These are phyloP conservation scores for Ananas comosus DNA, from an alignment of 176 grass and related monocot genomes.

Conservation along the genomic window DNA sequence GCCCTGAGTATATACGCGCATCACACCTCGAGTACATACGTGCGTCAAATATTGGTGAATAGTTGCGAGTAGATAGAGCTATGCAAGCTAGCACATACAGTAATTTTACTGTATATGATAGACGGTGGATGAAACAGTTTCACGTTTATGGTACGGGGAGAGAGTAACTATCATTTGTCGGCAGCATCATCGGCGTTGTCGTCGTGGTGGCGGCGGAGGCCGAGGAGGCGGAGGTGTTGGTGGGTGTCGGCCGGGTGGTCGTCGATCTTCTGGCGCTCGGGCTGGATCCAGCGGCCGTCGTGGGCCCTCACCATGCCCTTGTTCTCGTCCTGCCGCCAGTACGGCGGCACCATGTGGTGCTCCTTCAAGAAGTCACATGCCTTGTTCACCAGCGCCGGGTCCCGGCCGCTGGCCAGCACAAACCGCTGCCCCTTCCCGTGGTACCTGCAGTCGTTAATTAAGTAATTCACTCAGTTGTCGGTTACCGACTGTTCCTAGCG, in stretches of 20 bases:
- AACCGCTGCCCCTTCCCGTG: constrained; percentile 58
- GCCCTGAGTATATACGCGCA: too few species aligned
- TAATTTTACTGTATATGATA: too few species aligned
- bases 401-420: constrained; percentile 45
- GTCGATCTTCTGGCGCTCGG: constrained; percentile 40
- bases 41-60: too few species aligned
- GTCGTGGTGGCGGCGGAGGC: constrained; percentile 1
- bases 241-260: constrained; percentile 31
- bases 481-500: too few species aligned
- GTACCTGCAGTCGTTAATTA: constrained; percentile 30
- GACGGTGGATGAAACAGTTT: too few species aligned
- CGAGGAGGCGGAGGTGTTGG: constrained; percentile 17
- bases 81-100: too few species aligned
- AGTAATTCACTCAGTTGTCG: too few species aligned
- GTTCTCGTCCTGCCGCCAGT: constrained; percentile 82
- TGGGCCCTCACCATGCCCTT: constrained; percentile 55
- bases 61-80: too few species aligned
- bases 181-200: too few species aligned
- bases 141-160: too few species aligned
- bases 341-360: constrained; percentile 58
- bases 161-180: too few species aligned
- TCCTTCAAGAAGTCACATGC: constrained; percentile 61
- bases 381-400: constrained; percentile 88
- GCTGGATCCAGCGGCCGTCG: constrained; percentile 64
- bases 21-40: too few species aligned